Conservation (phyloP, 768 basidiomycete genomes). For the Xerocomellus intermedius region DNA sequence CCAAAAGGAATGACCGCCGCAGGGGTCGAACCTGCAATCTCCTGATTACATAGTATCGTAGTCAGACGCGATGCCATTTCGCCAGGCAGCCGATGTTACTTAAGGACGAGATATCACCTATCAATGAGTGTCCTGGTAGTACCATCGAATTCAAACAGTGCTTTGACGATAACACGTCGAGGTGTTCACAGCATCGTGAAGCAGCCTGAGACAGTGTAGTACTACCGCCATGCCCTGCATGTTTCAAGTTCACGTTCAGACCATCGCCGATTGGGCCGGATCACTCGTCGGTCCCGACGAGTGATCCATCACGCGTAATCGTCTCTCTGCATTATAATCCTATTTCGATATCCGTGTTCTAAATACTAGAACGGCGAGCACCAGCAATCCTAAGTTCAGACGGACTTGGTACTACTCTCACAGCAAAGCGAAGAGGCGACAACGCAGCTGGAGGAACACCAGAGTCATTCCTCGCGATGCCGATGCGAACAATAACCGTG, state of each 20-base stretch:
- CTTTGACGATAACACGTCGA: neutral
- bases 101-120: accelerated
- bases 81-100: constrained; percentile 64
- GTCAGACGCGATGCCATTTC: constrained; percentile 95
- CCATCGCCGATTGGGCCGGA: neutral
- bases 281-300: neutral
- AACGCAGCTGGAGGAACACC: neutral
- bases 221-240: neutral
- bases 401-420: neutral
- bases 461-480: constrained; percentile 8
- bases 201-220: too few species aligned
- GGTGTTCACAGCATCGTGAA: neutral
- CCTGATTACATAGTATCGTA: constrained; percentile 69
- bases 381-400: neutral
- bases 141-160: too few species aligned
- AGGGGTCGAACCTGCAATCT: constrained; percentile 94
- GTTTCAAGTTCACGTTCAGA: neutral
- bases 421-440: constrained; percentile 20
- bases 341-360: neutral
- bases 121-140: neutral
- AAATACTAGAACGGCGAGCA: constrained; percentile 20
- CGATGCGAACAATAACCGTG: constrained; percentile 19
- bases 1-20: constrained; percentile 24
- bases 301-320: neutral
- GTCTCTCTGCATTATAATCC: neutral